Evolutionary conservation across 208 protist species (phyloP).

Genomic region (Trypanosoma melophagium): DNA sequence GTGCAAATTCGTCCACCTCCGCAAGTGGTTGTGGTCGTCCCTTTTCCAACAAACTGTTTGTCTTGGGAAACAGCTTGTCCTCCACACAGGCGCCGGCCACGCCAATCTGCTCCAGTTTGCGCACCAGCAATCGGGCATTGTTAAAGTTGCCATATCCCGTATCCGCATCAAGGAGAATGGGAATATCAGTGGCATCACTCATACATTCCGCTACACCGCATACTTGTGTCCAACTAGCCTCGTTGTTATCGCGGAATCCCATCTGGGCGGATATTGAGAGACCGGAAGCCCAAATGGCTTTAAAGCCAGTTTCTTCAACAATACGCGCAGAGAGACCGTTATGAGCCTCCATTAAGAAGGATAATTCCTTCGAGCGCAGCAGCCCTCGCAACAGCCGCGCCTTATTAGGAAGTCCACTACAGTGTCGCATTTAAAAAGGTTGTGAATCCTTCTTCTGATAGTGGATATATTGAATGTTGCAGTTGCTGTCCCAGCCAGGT

Average conservation of each 20-base stretch:
- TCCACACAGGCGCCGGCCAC: conserved; percentile 77
- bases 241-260: conserved; percentile 76
- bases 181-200: conserved; percentile 64
- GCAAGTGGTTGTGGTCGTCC: conserved; percentile 60
- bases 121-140: conserved; percentile 60
- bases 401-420: conserved; percentile 30
- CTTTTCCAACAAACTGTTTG: conserved; percentile 62
- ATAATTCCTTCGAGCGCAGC: conserved; percentile 23
- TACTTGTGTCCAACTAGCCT: conserved; percentile 64
- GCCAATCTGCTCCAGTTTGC: conserved; percentile 71
- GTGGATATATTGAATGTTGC: too few relatives aligned
- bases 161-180: conserved; percentile 79
- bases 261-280: conserved; percentile 74
- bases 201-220: conserved; percentile 71
- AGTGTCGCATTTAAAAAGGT: conserved; percentile 29
- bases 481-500: too few relatives aligned
- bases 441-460: too few relatives aligned
- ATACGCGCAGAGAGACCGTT: conserved; percentile 75
- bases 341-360: conserved; percentile 79
- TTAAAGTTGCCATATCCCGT: conserved; percentile 86
- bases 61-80: conserved; percentile 85
- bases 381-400: conserved; percentile 24
- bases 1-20: conserved; percentile 67
- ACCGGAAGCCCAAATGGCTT: conserved; percentile 72
- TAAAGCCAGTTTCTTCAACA: conserved; percentile 67